phyloP scores from a whole-genome alignment of 768 basidiomycete genomes.

The Dacryopinax primogenitus region DNA sequence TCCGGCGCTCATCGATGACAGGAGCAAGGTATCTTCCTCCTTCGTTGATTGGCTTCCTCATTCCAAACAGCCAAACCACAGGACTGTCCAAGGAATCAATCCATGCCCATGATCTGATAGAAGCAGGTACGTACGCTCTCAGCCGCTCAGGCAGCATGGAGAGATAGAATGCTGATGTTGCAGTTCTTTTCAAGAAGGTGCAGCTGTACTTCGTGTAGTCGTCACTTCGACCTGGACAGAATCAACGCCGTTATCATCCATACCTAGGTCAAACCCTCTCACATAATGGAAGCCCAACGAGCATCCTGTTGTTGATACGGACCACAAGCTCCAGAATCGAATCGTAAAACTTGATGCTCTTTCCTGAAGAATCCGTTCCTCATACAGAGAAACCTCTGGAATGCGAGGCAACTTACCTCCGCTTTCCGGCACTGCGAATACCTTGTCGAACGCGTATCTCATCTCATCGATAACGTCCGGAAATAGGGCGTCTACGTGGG shows the following conservation, averaged over 20 bases:
- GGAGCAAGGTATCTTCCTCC: slow-evolving; percentile 21
- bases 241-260: not conserved
- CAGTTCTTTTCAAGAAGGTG: not conserved
- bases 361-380: slow-evolving; percentile 16
- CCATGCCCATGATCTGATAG: not conserved
- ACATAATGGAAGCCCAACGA: slow-evolving; percentile 38
- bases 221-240: not conserved
- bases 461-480: slow-evolving; percentile 15
- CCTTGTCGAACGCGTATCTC: not conserved
- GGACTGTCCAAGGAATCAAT: not conserved
- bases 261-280: not conserved
- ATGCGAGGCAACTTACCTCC: slow-evolving; percentile 7
- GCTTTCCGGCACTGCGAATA: not conserved
- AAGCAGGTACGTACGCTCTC: slow-evolving; percentile 12
- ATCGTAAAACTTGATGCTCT: slow-evolving; percentile 17
- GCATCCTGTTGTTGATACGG: slow-evolving; percentile 32
- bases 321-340: slow-evolving; percentile 24
- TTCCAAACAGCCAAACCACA: slow-evolving; percentile 1
- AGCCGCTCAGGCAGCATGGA: slow-evolving; percentile 18
- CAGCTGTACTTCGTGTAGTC: slow-evolving; percentile 8
- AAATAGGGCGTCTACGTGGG: not conserved
- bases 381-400: not conserved
- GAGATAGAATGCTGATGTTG: not conserved
- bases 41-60: slow-evolving; percentile 1
- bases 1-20: slow-evolving; percentile 25